phyloP scores from a whole-genome alignment of 768 basidiomycete species.

The Terana coerulea region DNA sequence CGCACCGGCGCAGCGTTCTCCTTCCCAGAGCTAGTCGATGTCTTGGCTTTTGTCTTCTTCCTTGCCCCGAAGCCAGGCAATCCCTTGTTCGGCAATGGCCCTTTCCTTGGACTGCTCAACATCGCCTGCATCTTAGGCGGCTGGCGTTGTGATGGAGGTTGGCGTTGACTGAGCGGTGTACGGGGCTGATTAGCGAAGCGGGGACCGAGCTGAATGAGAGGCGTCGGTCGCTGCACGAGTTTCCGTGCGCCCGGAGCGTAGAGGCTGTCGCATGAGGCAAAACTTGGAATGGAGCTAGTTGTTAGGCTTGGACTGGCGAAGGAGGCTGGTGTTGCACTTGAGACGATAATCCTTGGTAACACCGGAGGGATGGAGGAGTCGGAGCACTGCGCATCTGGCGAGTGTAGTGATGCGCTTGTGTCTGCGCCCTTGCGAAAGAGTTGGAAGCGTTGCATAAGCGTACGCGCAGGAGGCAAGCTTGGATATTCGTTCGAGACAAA shows the following conservation, averaged over 20 bases:
- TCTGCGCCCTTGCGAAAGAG: no score
- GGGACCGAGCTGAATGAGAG: not conserved
- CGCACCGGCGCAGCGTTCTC: no score
- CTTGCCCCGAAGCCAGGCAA: not conserved
- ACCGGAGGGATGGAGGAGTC: not conserved
- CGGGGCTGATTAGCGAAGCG: not conserved
- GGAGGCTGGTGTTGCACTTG: not conserved
- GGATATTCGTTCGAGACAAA: no score
- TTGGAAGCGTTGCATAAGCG: no score
- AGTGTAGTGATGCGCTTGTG: no score
- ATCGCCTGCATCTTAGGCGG: not conserved
- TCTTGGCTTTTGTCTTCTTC: not conserved
- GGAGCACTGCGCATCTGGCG: no score
- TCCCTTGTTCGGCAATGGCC: not conserved
- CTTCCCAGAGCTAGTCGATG: not conserved
- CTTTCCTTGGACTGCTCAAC: not conserved
- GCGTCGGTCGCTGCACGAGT: not conserved
- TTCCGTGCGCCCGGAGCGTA: not conserved
- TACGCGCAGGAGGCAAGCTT: no score
- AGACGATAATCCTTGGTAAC: conserved; percentile 2
- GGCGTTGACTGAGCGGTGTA: not conserved
- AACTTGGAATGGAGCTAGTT: not conserved
- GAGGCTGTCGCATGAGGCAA: not conserved
- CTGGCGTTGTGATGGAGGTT: not conserved
- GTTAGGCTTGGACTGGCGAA: conserved; percentile 5